Evolutionary conservation across 2,329 filamentous ascomycete genomes (phyloP).

Genomic region (Colletotrichum acutatum): DNA sequence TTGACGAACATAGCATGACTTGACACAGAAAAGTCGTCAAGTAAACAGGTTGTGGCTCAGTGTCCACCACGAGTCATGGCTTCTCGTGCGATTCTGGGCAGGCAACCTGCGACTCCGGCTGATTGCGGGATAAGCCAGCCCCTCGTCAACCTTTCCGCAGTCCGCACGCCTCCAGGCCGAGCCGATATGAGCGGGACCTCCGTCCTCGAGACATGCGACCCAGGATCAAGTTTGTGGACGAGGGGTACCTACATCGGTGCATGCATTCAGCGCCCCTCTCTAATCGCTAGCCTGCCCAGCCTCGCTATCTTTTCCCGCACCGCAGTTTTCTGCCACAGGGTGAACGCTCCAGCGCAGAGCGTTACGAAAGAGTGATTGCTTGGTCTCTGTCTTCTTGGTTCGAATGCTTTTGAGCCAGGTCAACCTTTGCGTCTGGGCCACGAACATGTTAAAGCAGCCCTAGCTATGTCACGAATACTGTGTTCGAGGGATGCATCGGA

Average conservation of each 20-base stretch:
- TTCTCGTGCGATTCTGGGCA: slow-evolving; percentile 1
- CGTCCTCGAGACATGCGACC: slow-evolving; percentile 11
- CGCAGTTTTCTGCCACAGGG: slow-evolving; percentile 14
- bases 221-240: not conserved
- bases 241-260: slow-evolving; percentile 14
- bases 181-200: slow-evolving; percentile 20
- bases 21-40: slow-evolving; percentile 19
- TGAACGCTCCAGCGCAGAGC: not conserved
- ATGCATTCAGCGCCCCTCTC: slow-evolving; percentile 10
- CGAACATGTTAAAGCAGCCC: not conserved
- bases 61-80: slow-evolving; percentile 31
- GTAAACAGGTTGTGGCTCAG: slow-evolving; percentile 20
- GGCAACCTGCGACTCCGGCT: slow-evolving; percentile 13
- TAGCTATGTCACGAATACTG: not conserved
- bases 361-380: not conserved
- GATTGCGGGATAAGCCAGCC: slow-evolving; percentile 18
- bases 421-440: not conserved
- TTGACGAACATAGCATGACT: slow-evolving; percentile 5
- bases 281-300: slow-evolving; percentile 14
- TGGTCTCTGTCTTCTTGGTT: not conserved
- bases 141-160: slow-evolving; percentile 13
- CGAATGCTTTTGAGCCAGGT: not conserved
- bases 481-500: not conserved
- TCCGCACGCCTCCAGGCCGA: slow-evolving; percentile 28
- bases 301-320: slow-evolving; percentile 24